phyloP scores from a whole-genome alignment of 208 protist genomes.

The Leishmania tarentolae region DNA sequence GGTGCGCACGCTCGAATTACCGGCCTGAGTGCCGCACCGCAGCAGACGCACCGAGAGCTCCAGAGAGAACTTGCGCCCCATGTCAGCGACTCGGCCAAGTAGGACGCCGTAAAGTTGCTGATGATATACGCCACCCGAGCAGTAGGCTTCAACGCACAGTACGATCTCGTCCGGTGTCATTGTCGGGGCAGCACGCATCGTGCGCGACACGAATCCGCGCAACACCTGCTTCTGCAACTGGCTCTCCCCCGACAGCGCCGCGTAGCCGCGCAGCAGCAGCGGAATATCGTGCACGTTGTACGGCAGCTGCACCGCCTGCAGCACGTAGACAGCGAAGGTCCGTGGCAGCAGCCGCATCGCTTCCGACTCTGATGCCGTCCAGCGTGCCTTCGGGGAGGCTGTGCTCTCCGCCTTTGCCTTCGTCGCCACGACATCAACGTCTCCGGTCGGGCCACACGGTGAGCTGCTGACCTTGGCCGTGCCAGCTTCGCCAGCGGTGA shows the following conservation, averaged over 20 bases:
- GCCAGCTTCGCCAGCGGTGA: slow-evolving; percentile 3
- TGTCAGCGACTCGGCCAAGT: slow-evolving; percentile 64
- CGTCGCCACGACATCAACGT: background rate
- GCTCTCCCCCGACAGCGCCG: slow-evolving; percentile 33
- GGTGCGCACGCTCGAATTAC: slow-evolving; percentile 43
- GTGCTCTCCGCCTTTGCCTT: background rate
- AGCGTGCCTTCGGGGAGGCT: background rate
- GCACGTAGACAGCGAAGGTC: slow-evolving; percentile 38
- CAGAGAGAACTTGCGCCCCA: slow-evolving; percentile 60
- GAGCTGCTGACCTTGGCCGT: background rate
- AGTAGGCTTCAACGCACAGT: slow-evolving; percentile 77
- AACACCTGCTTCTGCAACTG: slow-evolving; percentile 43
- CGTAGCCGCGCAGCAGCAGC: slow-evolving; percentile 56
- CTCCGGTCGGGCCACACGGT: background rate
- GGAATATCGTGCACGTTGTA: slow-evolving; percentile 46
- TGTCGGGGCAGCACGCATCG: slow-evolving; percentile 44
- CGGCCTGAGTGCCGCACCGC: slow-evolving; percentile 45
- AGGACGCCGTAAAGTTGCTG: slow-evolving; percentile 76
- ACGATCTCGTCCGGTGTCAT: slow-evolving; percentile 62
- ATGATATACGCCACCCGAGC: slow-evolving; percentile 52
- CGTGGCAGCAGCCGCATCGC: slow-evolving; percentile 33
- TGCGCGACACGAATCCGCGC: slow-evolving; percentile 65
- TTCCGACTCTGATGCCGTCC: background rate
- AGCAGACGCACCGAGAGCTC: slow-evolving; percentile 71
- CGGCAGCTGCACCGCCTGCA: slow-evolving; percentile 47